These are phyloP conservation scores for Mycothermus thermophilus DNA, from an alignment of 495 filamentous ascomycete genomes.

Conservation along the genomic window DNA sequence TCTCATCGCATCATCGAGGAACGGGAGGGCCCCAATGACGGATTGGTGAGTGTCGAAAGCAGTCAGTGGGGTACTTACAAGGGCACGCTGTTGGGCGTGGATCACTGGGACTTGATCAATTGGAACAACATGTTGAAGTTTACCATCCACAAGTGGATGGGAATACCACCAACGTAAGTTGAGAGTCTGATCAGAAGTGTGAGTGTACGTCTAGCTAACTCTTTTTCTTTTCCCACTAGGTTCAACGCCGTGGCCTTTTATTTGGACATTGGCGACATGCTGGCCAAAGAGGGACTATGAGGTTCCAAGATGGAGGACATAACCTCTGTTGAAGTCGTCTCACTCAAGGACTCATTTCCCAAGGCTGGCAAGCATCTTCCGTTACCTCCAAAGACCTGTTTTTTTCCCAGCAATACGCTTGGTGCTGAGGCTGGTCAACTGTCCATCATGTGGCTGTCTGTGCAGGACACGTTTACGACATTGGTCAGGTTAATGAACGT, in stretches of 20 bases:
- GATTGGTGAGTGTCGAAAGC: conserved; percentile 77
- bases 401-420: too few species aligned
- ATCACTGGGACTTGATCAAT: conserved; percentile 88
- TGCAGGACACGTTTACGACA: too few species aligned
- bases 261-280: conserved; percentile 76
- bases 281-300: conserved; percentile 56
- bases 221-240: conserved; percentile 27
- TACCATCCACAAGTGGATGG: conserved; percentile 51
- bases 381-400: too few species aligned
- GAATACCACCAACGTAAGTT: conserved; percentile 54
- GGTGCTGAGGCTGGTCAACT: too few species aligned
- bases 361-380: too few species aligned
- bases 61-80: conserved; percentile 85
- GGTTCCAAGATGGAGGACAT: background rate
- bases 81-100: conserved; percentile 77
- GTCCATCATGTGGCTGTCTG: too few species aligned
- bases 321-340: background rate
- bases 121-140: conserved; percentile 80
- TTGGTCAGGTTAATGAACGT: too few species aligned
- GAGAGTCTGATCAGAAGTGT: background rate
- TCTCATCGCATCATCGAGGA: conserved; percentile 57
- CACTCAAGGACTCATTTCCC: too few species aligned
- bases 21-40: conserved; percentile 77
- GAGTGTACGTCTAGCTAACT: conserved; percentile 1
- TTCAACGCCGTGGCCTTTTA: conserved; percentile 97